Conservation (phyloP, 768 basidiomycete genomes). For the Xerocomellus chrysenteron region DNA sequence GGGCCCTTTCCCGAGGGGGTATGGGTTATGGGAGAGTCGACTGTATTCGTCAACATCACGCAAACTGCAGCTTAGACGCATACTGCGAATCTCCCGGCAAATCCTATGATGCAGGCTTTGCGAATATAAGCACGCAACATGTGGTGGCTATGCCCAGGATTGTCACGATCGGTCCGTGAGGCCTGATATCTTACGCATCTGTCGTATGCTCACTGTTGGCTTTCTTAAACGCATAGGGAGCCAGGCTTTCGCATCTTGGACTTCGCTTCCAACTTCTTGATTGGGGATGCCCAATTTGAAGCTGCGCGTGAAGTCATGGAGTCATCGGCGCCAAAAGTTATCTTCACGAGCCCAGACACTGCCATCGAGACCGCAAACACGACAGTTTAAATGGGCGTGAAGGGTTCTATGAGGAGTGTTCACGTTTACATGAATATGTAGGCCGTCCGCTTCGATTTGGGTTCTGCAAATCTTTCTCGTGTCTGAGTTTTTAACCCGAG, state of each 20-base stretch:
- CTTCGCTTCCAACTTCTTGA: conserved; percentile 73
- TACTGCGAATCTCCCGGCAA: conserved; percentile 78
- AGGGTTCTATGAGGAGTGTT: conserved; percentile 65
- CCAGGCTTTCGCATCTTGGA: conserved; percentile 75
- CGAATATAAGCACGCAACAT: conserved; percentile 71
- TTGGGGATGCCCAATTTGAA: conserved; percentile 66
- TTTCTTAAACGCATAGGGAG: conserved; percentile 44
- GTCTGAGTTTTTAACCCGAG: background rate
- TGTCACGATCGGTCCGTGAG: conserved; percentile 65
- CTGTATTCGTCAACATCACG: background rate
- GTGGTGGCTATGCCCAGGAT: conserved; percentile 63
- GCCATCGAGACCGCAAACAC: conserved; percentile 19
- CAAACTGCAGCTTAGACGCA: conserved; percentile 50
- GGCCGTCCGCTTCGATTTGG: conserved; percentile 19
- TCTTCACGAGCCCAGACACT: conserved; percentile 20
- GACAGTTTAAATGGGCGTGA: conserved; percentile 42
- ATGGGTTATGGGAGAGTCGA: no score
- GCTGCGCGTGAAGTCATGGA: conserved; percentile 68
- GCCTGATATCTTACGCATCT: background rate
- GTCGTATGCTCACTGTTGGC: background rate
- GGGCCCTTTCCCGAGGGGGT: no score
- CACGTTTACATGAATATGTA: conserved; percentile 73
- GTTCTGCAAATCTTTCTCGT: background rate
- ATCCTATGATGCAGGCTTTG: conserved; percentile 61
- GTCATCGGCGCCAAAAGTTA: conserved; percentile 6